A percentile compares a stretch with the other conserved stretches of the same genome.
These are phyloP conservation scores for Macaranga tanarius DNA, from an alignment of 441 rosid genomes.

Conservation along the genomic window DNA sequence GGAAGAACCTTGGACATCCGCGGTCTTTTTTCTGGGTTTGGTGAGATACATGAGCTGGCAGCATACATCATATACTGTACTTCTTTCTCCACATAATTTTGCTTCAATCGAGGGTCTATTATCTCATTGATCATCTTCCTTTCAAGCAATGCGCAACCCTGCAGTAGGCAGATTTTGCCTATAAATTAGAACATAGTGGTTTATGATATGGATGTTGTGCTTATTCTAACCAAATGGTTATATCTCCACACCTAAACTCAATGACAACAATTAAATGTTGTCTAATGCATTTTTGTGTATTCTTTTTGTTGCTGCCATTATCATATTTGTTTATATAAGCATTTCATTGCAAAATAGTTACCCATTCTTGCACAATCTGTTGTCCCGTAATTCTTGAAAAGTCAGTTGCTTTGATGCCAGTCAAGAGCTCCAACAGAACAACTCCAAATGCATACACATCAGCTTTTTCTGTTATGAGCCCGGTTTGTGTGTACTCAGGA, in stretches of 20 bases:
- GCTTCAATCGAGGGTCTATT: conserved; percentile 38
- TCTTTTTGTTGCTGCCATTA: background rate
- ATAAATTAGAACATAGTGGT: background rate
- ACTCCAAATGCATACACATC: conserved; percentile 60
- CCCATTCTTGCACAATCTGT: conserved; percentile 50
- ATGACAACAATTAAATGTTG: background rate
- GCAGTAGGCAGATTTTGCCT: conserved; percentile 17
- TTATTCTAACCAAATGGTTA: background rate
- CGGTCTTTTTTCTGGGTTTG: conserved; percentile 47
- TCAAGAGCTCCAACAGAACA: conserved; percentile 47
- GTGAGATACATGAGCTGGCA: conserved; percentile 44
- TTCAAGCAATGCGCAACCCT: conserved; percentile 42
- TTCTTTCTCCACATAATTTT: conserved; percentile 33
- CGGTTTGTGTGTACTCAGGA: conserved; percentile 52
- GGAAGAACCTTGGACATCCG: conserved; percentile 48
- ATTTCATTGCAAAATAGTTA: conserved; percentile 15
- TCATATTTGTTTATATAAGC: background rate
- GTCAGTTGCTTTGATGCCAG: conserved; percentile 45
- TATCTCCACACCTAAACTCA: background rate
- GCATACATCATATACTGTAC: conserved; percentile 45
- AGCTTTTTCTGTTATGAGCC: conserved; percentile 51
- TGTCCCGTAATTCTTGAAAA: conserved; percentile 46
- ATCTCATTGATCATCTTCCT: conserved; percentile 32
- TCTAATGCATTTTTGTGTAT: background rate
- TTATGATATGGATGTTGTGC: background rate